These are phyloP conservation scores for Oidiodendron maius DNA, from an alignment of 495 filamentous ascomycete species.

Conservation along the genomic window DNA sequence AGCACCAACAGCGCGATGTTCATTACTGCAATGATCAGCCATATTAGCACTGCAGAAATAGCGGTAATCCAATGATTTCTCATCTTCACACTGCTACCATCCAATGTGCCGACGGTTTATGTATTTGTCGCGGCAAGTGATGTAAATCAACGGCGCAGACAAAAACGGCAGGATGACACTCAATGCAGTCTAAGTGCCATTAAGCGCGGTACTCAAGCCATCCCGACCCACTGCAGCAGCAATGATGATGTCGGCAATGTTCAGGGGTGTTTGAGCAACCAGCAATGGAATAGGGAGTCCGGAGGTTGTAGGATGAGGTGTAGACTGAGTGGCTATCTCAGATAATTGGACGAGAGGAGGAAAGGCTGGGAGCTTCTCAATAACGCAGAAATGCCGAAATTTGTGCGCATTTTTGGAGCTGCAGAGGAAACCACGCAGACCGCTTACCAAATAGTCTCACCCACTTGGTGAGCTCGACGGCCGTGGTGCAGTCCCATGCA, in stretches of 20 bases:
- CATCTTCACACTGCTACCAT: neutral
- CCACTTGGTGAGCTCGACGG: too few relatives aligned
- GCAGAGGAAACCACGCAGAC: too few relatives aligned
- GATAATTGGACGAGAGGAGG: too few relatives aligned
- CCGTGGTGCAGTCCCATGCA: too few relatives aligned
- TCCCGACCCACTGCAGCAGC: slow-evolving; percentile 69
- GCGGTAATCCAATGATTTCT: neutral
- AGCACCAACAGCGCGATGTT: neutral
- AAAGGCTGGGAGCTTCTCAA: too few relatives aligned
- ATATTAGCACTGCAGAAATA: neutral
- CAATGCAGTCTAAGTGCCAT: slow-evolving; percentile 72
- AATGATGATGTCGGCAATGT: slow-evolving; percentile 80
- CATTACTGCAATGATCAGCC: neutral
- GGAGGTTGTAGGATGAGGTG: too few relatives aligned
- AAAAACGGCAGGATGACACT: slow-evolving; percentile 79
- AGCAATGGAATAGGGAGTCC: too few relatives aligned
- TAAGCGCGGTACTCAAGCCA: slow-evolving; percentile 66
- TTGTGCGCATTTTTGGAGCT: too few relatives aligned
- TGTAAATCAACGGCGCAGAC: slow-evolving; percentile 77
- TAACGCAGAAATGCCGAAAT: too few relatives aligned
- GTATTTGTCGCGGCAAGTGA: slow-evolving; percentile 74
- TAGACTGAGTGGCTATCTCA: too few relatives aligned
- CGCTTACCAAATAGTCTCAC: too few relatives aligned
- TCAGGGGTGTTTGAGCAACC: too few relatives aligned
- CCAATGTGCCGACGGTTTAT: slow-evolving; percentile 65